phyloP scores from a whole-genome alignment of 1,139 yeast genomes.

The Scheffersomyces stambukii region DNA sequence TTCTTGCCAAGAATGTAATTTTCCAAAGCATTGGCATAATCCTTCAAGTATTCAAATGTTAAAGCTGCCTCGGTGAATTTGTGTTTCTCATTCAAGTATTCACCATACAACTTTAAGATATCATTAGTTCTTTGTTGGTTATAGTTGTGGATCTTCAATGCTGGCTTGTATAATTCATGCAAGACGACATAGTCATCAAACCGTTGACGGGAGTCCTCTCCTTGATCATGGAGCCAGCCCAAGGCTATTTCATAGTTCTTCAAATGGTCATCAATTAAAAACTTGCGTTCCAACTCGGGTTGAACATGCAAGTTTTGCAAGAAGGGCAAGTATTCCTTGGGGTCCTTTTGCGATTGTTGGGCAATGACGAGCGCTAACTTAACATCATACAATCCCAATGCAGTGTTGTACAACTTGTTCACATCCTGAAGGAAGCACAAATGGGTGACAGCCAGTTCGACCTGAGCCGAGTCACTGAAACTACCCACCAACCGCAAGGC shows the following conservation, averaged over 20 bases:
- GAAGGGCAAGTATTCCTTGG: conserved; percentile 93
- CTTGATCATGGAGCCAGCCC: conserved; percentile 56
- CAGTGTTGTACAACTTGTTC: conserved; percentile 70
- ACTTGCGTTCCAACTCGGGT: conserved; percentile 61
- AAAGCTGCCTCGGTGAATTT: conserved; percentile 71
- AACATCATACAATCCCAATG: conserved; percentile 81
- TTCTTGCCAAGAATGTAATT: conserved; percentile 64
- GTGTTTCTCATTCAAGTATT: conserved; percentile 48
- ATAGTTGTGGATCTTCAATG: conserved; percentile 60
- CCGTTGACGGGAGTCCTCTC: conserved; percentile 48
- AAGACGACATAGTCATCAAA: conserved; percentile 63
- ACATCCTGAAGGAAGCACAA: conserved; percentile 90
- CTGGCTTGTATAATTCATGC: conserved; percentile 73
- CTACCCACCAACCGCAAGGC: conserved; percentile 65
- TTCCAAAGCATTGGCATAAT: conserved; percentile 58
- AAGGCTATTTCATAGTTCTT: conserved; percentile 68
- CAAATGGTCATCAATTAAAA: conserved; percentile 76
- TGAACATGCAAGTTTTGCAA: conserved; percentile 74
- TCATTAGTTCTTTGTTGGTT: conserved; percentile 50
- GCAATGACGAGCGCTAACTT: conserved; percentile 79
- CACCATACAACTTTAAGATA: conserved; percentile 62
- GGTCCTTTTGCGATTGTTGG: conserved; percentile 96
- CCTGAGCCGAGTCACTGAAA: conserved; percentile 42
- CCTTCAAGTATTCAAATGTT: conserved; percentile 65
- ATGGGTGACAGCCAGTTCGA: conserved; percentile 69